Evolutionary conservation across 192 early-diverging fungal genomes (phyloP).

Genomic region (Backusella circina): DNA sequence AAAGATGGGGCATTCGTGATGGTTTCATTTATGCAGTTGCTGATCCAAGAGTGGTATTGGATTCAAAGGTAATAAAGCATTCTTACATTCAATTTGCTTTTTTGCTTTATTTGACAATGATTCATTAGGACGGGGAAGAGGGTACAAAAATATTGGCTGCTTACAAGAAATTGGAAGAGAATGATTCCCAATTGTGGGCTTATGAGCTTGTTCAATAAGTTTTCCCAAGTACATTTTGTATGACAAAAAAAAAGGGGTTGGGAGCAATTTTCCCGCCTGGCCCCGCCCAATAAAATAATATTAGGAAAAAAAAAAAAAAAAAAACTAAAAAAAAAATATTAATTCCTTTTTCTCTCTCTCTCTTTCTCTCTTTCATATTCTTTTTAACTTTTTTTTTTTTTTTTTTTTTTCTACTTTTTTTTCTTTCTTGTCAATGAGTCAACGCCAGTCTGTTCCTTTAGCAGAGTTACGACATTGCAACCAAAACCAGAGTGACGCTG

Average conservation of each 20-base stretch:
- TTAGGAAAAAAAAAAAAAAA: not conserved
- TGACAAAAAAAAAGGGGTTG: slow-evolving; percentile 4
- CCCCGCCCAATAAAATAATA: not conserved
- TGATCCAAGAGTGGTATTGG: slow-evolving; percentile 16
- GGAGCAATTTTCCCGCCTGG: not conserved
- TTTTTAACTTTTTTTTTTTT: not conserved
- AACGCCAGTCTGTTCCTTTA: not conserved
- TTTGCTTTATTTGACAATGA: not conserved
- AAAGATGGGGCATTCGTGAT: slow-evolving; percentile 24
- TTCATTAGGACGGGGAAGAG: not conserved
- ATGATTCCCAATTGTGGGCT: not conserved
- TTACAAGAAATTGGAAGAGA: not conserved
- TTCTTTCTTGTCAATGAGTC: not conserved
- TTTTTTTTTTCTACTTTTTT: slow-evolving; percentile 1
- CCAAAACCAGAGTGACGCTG: slow-evolving; percentile 5
- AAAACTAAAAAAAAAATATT: not conserved
- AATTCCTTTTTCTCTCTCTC: not conserved
- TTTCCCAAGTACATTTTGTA: slow-evolving; percentile 9
- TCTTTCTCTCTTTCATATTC: not conserved
- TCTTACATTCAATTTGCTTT: too few species aligned
- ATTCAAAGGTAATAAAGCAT: slow-evolving; percentile 13
- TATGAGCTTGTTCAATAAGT: not conserved
- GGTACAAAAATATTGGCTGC: not conserved
- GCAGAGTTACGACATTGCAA: slow-evolving; percentile 11
- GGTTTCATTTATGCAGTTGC: slow-evolving; percentile 21